These are phyloP conservation scores for cucumber (Cucumis sativus) DNA, from an alignment of 306 rosid genomes.

Conservation along the genomic window Cucumber_9930_V3 NC_026661.2:13378001-13378500, in stretches of 20 bases:
- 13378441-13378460: background rate
- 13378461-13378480: background rate
- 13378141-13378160: conserved; percentile 45
- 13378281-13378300: no score
- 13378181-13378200: background rate
- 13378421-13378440: background rate
- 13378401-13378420: background rate
- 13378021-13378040: conserved; percentile 22
- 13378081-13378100: conserved; percentile 39
- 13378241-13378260: no score
- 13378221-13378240: no score
- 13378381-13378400: background rate
- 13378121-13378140: conserved; percentile 57
- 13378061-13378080: conserved; percentile 26
- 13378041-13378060: conserved; percentile 72
- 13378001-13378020: background rate
- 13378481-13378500: background rate
- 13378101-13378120: conserved; percentile 39
- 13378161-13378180: conserved; percentile 20
- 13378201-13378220: background rate
- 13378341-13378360: background rate
- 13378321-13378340: background rate
- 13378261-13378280: background rate
- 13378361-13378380: background rate
- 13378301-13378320: no score